These are phyloP conservation scores for Cinchona pubescens DNA, from an alignment of 257 asterid genomes.

Conservation along the genomic window DNA sequence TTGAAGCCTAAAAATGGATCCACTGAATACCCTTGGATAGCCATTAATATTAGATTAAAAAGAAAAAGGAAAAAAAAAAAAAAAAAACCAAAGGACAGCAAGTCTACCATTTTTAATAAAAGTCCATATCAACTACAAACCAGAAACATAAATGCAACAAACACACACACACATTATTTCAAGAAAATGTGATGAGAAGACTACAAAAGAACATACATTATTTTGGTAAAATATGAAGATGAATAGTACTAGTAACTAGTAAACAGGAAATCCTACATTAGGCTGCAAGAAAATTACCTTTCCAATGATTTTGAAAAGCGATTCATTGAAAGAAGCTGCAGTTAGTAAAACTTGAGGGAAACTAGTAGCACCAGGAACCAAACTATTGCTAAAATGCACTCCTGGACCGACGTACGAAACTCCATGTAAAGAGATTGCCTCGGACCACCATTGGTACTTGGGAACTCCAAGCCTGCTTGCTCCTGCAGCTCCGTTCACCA, in stretches of 20 bases:
- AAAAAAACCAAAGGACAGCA: background rate
- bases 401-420: constrained; percentile 35
- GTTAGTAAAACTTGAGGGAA: constrained; percentile 53
- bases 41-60: background rate
- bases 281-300: constrained; percentile 21
- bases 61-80: no score
- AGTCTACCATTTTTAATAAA: background rate
- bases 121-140: background rate
- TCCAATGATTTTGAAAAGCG: constrained; percentile 43
- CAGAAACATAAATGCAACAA: background rate
- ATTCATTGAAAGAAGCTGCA: constrained; percentile 47
- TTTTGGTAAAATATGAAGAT: background rate
- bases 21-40: background rate
- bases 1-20: background rate
- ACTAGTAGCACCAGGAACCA: constrained; percentile 51
- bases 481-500: constrained; percentile 27
- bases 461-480: constrained; percentile 37
- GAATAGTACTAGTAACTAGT: no score
- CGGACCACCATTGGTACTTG: constrained; percentile 52
- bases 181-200: background rate
- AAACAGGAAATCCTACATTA: background rate
- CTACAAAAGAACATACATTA: background rate
- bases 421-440: constrained; percentile 53
- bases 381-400: constrained; percentile 22
- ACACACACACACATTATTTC: background rate